Conservation (phyloP, 257 asterid genomes). For the Solanum peruvianum region DNA sequence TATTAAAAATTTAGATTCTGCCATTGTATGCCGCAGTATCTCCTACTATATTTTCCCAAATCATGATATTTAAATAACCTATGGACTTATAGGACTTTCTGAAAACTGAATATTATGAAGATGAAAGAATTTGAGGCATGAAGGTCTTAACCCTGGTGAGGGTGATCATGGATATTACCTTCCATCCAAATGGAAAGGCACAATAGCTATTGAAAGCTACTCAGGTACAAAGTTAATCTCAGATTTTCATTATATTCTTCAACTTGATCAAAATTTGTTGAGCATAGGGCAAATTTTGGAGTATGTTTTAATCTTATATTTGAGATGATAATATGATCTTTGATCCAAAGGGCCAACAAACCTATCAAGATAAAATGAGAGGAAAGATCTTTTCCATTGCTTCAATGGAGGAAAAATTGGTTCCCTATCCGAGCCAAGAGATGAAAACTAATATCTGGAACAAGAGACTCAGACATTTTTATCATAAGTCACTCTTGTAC, state of each 20-base stretch:
- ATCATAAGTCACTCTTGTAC: too few relatives aligned
- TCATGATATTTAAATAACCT: not conserved
- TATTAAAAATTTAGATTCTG: too few relatives aligned
- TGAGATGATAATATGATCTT: not conserved
- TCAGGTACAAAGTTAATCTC: not conserved
- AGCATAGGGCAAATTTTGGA: not conserved
- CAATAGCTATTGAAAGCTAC: not conserved
- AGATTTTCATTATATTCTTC: too few relatives aligned
- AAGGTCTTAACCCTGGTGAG: not conserved
- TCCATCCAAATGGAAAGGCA: not conserved
- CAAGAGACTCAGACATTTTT: not conserved
- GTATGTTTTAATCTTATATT: not conserved
- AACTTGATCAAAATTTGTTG: too few relatives aligned
- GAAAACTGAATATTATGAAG: too few relatives aligned
- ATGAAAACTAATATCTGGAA: not conserved
- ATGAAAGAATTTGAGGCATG: not conserved
- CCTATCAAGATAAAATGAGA: not conserved
- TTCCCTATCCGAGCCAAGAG: not conserved
- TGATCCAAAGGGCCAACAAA: not conserved
- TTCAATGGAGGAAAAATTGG: not conserved
- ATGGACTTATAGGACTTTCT: too few relatives aligned
- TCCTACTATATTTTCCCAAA: not conserved
- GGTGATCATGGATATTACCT: too few relatives aligned
- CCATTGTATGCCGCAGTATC: too few relatives aligned
- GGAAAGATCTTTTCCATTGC: not conserved